Evolutionary conservation across 441 rosid species (phyloP).

Genomic region (Kokia cookei): DNA sequence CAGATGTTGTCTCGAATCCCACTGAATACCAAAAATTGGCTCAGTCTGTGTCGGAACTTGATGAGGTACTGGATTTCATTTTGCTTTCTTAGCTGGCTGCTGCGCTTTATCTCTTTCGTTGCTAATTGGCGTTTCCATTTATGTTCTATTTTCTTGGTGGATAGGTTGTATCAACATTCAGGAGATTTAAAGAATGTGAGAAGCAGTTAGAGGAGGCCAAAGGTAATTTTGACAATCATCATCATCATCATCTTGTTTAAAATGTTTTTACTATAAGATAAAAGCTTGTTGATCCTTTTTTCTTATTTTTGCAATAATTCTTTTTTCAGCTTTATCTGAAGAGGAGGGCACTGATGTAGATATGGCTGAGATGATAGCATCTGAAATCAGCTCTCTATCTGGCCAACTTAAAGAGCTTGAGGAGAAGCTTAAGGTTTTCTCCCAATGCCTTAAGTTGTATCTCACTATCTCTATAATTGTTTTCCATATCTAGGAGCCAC

Average conservation of each 20-base stretch:
- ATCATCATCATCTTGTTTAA: neutral
- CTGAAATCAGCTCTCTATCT: slow-evolving; percentile 62
- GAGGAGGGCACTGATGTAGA: slow-evolving; percentile 76
- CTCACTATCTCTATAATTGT: neutral
- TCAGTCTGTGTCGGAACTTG: slow-evolving; percentile 78
- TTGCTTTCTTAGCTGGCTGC: neutral
- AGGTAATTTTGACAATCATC: slow-evolving; percentile 34
- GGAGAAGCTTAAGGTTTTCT: slow-evolving; percentile 73
- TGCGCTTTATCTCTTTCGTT: neutral
- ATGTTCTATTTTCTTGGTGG: slow-evolving; percentile 6
- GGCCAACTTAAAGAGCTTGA: slow-evolving; percentile 60
- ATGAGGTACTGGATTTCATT: slow-evolving; percentile 44
- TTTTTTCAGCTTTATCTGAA: slow-evolving; percentile 56
- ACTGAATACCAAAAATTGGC: slow-evolving; percentile 82
- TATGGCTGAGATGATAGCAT: slow-evolving; percentile 89
- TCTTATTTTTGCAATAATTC: neutral
- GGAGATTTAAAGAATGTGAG: slow-evolving; percentile 78
- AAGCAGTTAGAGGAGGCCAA: slow-evolving; percentile 69
- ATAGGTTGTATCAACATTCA: slow-evolving; percentile 66
- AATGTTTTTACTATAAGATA: neutral
- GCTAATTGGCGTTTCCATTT: neutral
- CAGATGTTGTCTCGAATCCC: slow-evolving; percentile 76
- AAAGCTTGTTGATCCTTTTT: slow-evolving; percentile 2
- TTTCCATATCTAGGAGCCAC: neutral
- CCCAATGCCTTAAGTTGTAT: slow-evolving; percentile 2